Base-by-base conservation (phyloP, 129 eudicot species). In the Chrysanthemum makinoi region DNA sequence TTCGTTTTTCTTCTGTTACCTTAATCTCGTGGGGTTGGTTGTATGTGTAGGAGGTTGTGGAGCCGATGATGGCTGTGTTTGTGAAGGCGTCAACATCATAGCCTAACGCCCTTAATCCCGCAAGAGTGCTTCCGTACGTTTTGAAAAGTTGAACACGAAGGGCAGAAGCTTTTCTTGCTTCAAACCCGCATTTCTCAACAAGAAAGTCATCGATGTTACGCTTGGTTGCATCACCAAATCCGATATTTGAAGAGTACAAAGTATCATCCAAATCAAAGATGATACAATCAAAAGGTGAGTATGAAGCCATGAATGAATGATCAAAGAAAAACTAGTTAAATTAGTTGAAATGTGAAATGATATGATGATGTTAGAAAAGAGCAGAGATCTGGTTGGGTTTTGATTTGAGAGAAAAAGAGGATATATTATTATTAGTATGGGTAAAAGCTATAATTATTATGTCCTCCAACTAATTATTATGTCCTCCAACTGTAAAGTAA, bases 181-280 rank as follows among this genome's bases (percentile, higher is more conserved):
- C 70, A 62, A 94, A 83, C 69, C 98, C 98, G 48, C 86, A 89
- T 81, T 67, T 84, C 78, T 94, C 91, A 15, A 85, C 81, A 0
- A 94, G 86, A 86, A 83, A 94, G 63, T 86, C 98, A 22, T 90
- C 88, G 50, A 94, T 91, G 72, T 94, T 94, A 15, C 79, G 81
- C 68, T 90, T 89, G 62, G 80, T 77, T 13, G 96, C 87, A 65
- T 80, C 75, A 10, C 87, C 89, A 7, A 94, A 80, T 79, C 98
- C 98, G 11, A 80, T 67, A 73, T 72, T 79, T 17, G 93, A 90
- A 18, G 90, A 85, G 77, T 94, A 94, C 80, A 94, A 74, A 56
- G 98, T 94, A 69, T 94, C 98, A 61, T 94, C 98, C 89, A 94
- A 90, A 87, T 94, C 97, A 68, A 91, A 91, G 54, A 91, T 17